Conservation (phyloP, 106 monocot genomes). For the Platanthera zijinensis region DNA sequence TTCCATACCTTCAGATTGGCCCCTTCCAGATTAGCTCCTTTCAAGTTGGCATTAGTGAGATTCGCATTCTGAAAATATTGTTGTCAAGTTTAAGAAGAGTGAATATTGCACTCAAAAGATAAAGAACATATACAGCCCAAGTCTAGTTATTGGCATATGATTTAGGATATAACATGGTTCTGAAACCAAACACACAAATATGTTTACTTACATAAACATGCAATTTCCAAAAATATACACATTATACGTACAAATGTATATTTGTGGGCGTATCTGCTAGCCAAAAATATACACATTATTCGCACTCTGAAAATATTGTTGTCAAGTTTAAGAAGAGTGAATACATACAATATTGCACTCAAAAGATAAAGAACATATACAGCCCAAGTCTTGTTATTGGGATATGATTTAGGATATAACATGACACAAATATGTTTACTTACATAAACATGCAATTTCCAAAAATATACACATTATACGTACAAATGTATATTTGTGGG, state of each 20-base stretch:
- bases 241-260: not conserved
- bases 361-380: not conserved
- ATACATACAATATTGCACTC: not conserved
- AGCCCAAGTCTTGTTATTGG: too few relatives aligned
- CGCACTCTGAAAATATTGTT: not conserved
- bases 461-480: not conserved
- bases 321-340: not conserved
- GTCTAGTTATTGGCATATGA: not conserved
- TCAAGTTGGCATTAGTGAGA: conserved; percentile 64
- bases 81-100: not conserved
- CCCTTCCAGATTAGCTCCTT: conserved; percentile 95
- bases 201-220: not conserved
- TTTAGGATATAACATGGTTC: not conserved
- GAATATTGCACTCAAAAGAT: not conserved
- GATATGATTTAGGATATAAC: not conserved
- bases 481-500: not conserved
- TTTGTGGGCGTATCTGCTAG: not conserved
- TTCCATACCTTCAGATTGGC: conserved; percentile 87
- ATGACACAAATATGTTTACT: not conserved
- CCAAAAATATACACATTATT: too few relatives aligned
- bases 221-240: not conserved
- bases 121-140: not conserved
- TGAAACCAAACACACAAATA: not conserved
- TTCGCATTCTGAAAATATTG: conserved; percentile 60
- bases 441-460: not conserved